Evolutionary conservation across 1,284 basidiomycete species (phyloP).

Genomic region (Phellinidium pouzarii): DNA sequence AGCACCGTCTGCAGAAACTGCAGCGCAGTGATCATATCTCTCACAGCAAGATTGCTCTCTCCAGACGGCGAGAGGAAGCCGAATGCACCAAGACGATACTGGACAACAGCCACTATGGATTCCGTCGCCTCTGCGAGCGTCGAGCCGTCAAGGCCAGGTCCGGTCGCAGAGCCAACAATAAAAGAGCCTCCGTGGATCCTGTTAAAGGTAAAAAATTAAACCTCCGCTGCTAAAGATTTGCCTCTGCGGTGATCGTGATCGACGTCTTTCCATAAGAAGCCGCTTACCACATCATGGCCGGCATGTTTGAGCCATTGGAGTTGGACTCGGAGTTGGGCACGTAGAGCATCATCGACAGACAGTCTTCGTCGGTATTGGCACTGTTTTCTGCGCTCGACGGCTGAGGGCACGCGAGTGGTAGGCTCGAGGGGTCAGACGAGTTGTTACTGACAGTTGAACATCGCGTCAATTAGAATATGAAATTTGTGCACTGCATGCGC

Average conservation of each 20-base stretch:
- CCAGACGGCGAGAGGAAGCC: slow-evolving; percentile 68
- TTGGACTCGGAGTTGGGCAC: slow-evolving; percentile 39
- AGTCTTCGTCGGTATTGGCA: slow-evolving; percentile 59
- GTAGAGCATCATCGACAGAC: slow-evolving; percentile 70
- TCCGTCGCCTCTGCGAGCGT: slow-evolving; percentile 64
- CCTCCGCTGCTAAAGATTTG: background rate
- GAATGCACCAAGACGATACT: slow-evolving; percentile 79
- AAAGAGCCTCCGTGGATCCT: slow-evolving; percentile 90
- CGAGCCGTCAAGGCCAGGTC: slow-evolving; percentile 73
- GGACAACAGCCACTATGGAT: slow-evolving; percentile 79
- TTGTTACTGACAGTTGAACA: slow-evolving; percentile 38
- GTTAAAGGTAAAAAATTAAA: background rate
- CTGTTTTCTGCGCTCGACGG: slow-evolving; percentile 36
- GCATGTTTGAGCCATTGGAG: slow-evolving; percentile 30
- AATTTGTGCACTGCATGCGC: background rate
- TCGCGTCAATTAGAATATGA: too few relatives aligned
- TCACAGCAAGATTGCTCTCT: slow-evolving; percentile 63
- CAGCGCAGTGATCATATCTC: slow-evolving; percentile 65
- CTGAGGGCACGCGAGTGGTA: slow-evolving; percentile 73
- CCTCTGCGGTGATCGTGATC: slow-evolving; percentile 8
- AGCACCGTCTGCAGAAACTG: slow-evolving; percentile 57
- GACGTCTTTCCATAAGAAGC: slow-evolving; percentile 2
- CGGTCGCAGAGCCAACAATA: slow-evolving; percentile 61
- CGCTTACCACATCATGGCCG: slow-evolving; percentile 60
- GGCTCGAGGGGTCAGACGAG: slow-evolving; percentile 40